These are phyloP conservation scores for Pharnaceum exiguum DNA, from an alignment of 148 eudicot species.

Conservation along the genomic window DNA sequence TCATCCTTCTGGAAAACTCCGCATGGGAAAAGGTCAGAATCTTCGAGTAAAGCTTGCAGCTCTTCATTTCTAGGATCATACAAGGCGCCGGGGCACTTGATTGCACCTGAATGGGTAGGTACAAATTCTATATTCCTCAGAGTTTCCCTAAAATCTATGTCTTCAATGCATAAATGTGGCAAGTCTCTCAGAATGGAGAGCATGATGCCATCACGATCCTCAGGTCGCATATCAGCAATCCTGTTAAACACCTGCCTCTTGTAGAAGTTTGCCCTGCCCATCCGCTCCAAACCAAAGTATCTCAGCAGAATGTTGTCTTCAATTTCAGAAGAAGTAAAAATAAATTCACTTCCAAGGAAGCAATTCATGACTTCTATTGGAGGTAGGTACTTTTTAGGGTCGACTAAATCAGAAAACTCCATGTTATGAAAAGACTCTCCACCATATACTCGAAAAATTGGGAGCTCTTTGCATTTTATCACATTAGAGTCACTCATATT, in stretches of 20 bases:
- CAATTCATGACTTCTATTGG: constrained; percentile 55
- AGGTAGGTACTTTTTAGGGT: constrained; percentile 62
- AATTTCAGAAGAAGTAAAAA: constrained; percentile 41
- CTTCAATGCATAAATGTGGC: constrained; percentile 87
- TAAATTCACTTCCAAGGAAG: constrained; percentile 67
- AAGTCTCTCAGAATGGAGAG: constrained; percentile 73
- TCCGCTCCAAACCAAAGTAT: constrained; percentile 67
- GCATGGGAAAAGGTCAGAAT: constrained; percentile 76
- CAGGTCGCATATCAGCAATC: constrained; percentile 46
- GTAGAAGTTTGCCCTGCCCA: constrained; percentile 74
- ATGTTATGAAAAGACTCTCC: constrained; percentile 41
- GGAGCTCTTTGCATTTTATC: constrained; percentile 66
- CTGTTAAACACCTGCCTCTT: constrained; percentile 56
- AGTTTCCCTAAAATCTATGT: constrained; percentile 61
- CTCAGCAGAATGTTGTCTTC: constrained; percentile 72
- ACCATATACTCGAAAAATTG: constrained; percentile 62
- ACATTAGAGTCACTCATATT: constrained; percentile 54
- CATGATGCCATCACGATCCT: constrained; percentile 78
- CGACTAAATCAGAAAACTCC: constrained; percentile 66
- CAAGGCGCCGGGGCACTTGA: constrained; percentile 56
- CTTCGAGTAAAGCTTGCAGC: constrained; percentile 73
- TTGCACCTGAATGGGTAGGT: constrained; percentile 59
- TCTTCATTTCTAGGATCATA: constrained; percentile 98
- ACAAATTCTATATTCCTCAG: constrained; percentile 73
- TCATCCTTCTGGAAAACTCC: constrained; percentile 57